A percentile compares a stretch with the other conserved stretches of the same genome.
Conservation (phyloP, 495 filamentous ascomycete species). For the Glarea lozoyensis region DNA sequence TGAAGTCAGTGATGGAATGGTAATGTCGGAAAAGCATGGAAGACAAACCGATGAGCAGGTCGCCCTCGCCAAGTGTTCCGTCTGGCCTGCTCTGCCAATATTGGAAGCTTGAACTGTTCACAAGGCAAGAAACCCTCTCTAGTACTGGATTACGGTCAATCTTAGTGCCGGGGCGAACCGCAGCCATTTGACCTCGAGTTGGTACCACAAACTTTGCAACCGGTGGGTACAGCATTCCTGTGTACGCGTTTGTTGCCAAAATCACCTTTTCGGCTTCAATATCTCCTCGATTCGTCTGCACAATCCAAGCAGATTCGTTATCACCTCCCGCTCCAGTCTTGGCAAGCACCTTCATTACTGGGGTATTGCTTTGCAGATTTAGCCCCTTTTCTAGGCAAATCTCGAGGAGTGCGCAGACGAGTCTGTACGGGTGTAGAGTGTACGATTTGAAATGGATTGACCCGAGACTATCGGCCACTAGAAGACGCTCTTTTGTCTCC, state of each 20-base stretch:
- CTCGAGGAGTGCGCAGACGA: slow-evolving; percentile 5
- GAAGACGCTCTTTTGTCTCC: slow-evolving; percentile 36
- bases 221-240: slow-evolving; percentile 34
- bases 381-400: slow-evolving; percentile 6
- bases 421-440: slow-evolving; percentile 40
- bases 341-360: slow-evolving; percentile 25
- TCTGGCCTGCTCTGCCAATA: too few species aligned
- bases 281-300: slow-evolving; percentile 24
- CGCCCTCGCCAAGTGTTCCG: too few species aligned
- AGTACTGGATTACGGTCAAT: slow-evolving; percentile 30
- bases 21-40: slow-evolving; percentile 53
- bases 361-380: slow-evolving; percentile 25
- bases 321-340: slow-evolving; percentile 1
- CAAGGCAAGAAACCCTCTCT: background rate
- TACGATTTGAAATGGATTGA: slow-evolving; percentile 49
- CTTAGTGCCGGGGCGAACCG: slow-evolving; percentile 42
- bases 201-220: slow-evolving; percentile 5
- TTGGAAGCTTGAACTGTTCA: too few species aligned
- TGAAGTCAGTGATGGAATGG: slow-evolving; percentile 3
- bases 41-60: too few species aligned
- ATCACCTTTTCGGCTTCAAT: slow-evolving; percentile 33
- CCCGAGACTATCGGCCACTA: slow-evolving; percentile 32
- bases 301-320: background rate
- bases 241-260: slow-evolving; percentile 41
- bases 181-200: slow-evolving; percentile 39